A percentile compares a stretch with the other conserved stretches of the same genome.
These are phyloP conservation scores for Ilex asprella DNA, from an alignment of 257 asterid species.

Conservation along the genomic window DNA sequence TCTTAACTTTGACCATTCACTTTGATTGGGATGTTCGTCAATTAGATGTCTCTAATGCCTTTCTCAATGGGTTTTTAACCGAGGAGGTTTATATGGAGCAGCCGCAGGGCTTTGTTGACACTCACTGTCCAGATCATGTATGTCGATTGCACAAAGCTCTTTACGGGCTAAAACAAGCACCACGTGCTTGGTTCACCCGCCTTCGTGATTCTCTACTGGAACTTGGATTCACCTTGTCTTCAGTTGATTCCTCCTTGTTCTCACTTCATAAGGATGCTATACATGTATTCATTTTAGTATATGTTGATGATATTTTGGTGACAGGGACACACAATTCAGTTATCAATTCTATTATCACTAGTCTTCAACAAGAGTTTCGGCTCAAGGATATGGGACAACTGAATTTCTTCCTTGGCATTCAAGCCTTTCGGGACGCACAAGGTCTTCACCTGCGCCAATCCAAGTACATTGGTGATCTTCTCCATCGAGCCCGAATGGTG, in stretches of 20 bases:
- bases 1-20: no score
- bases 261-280: not conserved
- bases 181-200: no score
- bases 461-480: not conserved
- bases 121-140: not conserved
- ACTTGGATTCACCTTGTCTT: not conserved
- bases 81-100: no score
- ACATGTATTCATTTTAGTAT: no score
- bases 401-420: not conserved
- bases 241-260: not conserved
- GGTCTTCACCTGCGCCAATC: not conserved
- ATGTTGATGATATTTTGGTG: no score
- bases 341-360: not conserved
- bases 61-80: no score
- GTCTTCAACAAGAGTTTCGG: not conserved
- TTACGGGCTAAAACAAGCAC: no score
- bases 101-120: no score
- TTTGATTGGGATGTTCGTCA: no score
- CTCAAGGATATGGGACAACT: not conserved
- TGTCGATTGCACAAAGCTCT: not conserved
- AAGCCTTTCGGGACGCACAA: not conserved
- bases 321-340: no score
- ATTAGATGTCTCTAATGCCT: no score
- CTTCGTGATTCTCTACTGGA: no score
- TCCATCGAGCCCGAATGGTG: not conserved